Percentiles rank a stretch among this genome's conserved stretches.
Evolutionary conservation across 495 filamentous ascomycete genomes (phyloP).

Genomic region (Lasiosphaeria hispida): DNA sequence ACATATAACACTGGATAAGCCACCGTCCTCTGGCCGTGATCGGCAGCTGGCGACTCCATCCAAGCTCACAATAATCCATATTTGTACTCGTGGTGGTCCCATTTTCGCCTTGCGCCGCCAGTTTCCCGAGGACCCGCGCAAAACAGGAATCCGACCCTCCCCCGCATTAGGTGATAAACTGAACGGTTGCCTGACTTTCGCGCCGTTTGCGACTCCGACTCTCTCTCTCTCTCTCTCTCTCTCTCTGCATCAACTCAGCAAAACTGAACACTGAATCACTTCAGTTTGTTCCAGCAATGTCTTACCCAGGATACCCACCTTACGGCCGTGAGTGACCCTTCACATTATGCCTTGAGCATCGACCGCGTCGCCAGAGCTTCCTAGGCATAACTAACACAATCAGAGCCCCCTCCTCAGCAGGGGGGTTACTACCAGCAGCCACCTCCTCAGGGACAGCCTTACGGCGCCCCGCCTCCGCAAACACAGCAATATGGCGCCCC

Average conservation of each 20-base stretch:
- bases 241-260: neutral
- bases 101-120: neutral
- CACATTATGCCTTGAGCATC: neutral
- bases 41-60: no score
- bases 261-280: neutral
- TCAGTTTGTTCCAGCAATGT: constrained; percentile 23
- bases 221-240: no score
- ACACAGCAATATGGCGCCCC: neutral
- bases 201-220: neutral
- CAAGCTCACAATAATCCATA: no score
- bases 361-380: no score
- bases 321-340: constrained; percentile 31
- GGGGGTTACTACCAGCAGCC: constrained; percentile 31
- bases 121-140: neutral
- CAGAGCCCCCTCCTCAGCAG: constrained; percentile 31
- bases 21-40: no score
- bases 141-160: constrained; percentile 5
- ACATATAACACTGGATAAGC: no score
- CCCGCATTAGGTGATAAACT: neutral
- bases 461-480: constrained; percentile 6
- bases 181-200: neutral
- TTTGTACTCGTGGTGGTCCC: no score
- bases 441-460: constrained; percentile 12
- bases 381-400: constrained; percentile 4
- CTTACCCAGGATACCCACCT: constrained; percentile 32